phyloP scores from a whole-genome alignment of 352 stramenopile species.

The Pythium sp. region DNA sequence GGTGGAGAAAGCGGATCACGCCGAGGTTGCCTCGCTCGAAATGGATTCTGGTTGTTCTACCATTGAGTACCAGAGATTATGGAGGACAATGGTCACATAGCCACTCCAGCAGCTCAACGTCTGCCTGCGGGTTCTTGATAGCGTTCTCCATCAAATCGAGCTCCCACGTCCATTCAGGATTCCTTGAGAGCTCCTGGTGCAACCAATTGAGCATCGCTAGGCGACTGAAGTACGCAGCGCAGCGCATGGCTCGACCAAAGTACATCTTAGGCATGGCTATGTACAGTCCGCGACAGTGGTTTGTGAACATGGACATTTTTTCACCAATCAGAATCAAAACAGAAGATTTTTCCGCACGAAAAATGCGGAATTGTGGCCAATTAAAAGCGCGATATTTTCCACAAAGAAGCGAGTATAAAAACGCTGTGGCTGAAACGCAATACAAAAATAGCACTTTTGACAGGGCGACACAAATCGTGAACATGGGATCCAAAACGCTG shows the following conservation, averaged over 20 bases:
- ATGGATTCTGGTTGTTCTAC: too few species aligned
- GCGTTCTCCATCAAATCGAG: neutral
- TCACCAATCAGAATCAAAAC: too few species aligned
- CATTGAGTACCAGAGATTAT: neutral
- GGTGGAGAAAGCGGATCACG: too few species aligned
- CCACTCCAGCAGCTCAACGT: neutral
- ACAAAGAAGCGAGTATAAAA: too few species aligned
- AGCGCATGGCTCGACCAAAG: slow-evolving; percentile 3
- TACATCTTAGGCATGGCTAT: neutral
- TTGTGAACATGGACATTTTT: too few species aligned
- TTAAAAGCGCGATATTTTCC: too few species aligned
- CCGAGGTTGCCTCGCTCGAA: too few species aligned
- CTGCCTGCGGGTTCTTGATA: neutral
- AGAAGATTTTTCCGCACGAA: too few species aligned
- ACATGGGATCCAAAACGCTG: neutral
- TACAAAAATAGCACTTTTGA: too few species aligned
- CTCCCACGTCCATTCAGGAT: neutral
- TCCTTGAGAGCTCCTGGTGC: neutral
- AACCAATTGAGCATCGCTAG: slow-evolving; percentile 10
- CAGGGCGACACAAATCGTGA: too few species aligned
- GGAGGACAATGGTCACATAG: neutral
- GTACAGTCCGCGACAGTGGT: neutral
- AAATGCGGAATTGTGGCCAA: too few species aligned
- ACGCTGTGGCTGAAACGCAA: too few species aligned
- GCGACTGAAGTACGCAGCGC: neutral